phyloP scores from a whole-genome alignment of 1,284 basidiomycete genomes.

The Bondarzewia mesenterica region DNA sequence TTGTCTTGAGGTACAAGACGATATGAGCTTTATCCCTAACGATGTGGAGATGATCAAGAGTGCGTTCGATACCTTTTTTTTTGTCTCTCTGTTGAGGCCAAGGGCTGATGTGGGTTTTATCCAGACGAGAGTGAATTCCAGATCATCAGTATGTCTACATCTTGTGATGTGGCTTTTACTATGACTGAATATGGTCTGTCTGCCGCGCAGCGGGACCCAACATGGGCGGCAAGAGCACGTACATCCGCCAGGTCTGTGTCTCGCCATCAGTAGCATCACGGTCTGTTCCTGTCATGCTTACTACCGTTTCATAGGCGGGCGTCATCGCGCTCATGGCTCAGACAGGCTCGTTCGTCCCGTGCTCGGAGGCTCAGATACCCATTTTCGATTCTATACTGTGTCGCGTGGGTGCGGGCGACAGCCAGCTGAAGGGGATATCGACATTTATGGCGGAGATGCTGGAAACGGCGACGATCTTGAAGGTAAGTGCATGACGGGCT shows the following conservation, averaged over 20 bases:
- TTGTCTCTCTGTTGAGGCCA: not conserved
- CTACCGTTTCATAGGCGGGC: slow-evolving; percentile 50
- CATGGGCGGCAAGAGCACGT: slow-evolving; percentile 95
- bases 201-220: slow-evolving; percentile 78
- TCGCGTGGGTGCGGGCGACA: slow-evolving; percentile 95
- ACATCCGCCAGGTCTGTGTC: slow-evolving; percentile 73
- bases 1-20: slow-evolving; percentile 95
- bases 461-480: slow-evolving; percentile 92
- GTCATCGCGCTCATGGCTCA: slow-evolving; percentile 96
- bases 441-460: slow-evolving; percentile 99
- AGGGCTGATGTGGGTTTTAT: not conserved
- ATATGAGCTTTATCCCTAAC: slow-evolving; percentile 92
- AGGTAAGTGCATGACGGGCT: slow-evolving; percentile 39
- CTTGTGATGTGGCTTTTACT: slow-evolving; percentile 5
- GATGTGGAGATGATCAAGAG: slow-evolving; percentile 87
- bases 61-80: slow-evolving; percentile 17
- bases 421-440: slow-evolving; percentile 94
- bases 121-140: slow-evolving; percentile 76
- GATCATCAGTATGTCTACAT: slow-evolving; percentile 60
- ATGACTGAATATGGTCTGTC: slow-evolving; percentile 13
- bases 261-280: too few relatives aligned
- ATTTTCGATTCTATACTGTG: slow-evolving; percentile 97
- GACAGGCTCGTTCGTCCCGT: slow-evolving; percentile 92
- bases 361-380: slow-evolving; percentile 76
- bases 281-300: slow-evolving; percentile 5